These are phyloP conservation scores for Mycena floridula DNA, from an alignment of 768 basidiomycete species.

Conservation along the genomic window DNA sequence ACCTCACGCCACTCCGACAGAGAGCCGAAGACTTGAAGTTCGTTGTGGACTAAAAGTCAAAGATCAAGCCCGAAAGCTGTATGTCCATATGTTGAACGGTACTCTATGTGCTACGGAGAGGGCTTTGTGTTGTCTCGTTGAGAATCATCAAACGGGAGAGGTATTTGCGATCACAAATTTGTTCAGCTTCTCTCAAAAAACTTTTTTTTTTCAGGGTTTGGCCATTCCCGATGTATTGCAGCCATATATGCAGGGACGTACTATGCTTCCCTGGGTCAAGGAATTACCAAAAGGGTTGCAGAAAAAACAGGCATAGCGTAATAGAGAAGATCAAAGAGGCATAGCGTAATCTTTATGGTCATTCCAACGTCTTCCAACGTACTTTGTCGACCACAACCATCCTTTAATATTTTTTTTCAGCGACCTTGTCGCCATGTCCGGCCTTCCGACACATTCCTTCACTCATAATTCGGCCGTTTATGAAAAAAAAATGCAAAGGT, in stretches of 20 bases:
- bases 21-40: slow-evolving; percentile 89
- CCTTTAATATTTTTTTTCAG: neutral
- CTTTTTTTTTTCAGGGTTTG: slow-evolving; percentile 57
- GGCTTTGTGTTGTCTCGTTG: slow-evolving; percentile 94
- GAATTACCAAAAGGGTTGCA: slow-evolving; percentile 74
- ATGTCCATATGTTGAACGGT: slow-evolving; percentile 99
- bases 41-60: slow-evolving; percentile 88
- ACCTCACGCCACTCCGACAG: too few species aligned
- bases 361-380: too few species aligned
- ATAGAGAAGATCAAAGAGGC: too few species aligned
- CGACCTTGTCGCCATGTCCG: neutral
- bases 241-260: slow-evolving; percentile 94
- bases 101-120: slow-evolving; percentile 97
- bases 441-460: too few species aligned
- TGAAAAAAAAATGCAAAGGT: too few species aligned
- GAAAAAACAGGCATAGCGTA: slow-evolving; percentile 54
- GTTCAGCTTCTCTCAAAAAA: neutral
- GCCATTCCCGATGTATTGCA: slow-evolving; percentile 84
- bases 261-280: slow-evolving; percentile 82
- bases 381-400: neutral
- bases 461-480: too few species aligned
- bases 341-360: too few species aligned
- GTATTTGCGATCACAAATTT: too few species aligned
- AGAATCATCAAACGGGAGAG: slow-evolving; percentile 95
- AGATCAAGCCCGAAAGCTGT: slow-evolving; percentile 86